phyloP scores from a whole-genome alignment of 345 rosid species.

The Turnera subulata region DNA sequence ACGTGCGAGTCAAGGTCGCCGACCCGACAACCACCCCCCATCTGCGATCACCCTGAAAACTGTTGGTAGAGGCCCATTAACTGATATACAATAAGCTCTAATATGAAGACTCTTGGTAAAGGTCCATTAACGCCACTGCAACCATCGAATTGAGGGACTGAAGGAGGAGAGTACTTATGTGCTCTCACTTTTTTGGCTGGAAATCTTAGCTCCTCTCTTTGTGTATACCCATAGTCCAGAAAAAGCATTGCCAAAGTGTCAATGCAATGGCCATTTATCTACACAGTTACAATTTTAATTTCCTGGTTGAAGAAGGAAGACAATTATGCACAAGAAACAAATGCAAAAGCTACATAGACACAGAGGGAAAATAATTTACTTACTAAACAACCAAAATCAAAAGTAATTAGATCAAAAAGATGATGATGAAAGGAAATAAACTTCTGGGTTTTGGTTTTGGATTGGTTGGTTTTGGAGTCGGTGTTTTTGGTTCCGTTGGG shows the following conservation, averaged over 20 bases:
- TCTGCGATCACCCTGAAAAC: too few species aligned
- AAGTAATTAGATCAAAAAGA: neutral
- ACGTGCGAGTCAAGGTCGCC: too few species aligned
- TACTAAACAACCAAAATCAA: too few species aligned
- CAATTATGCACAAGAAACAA: too few species aligned
- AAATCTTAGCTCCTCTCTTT: constrained; percentile 68
- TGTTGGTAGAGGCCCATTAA: too few species aligned
- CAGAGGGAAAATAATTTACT: too few species aligned
- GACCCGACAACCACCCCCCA: too few species aligned
- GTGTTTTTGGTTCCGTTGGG: too few species aligned
- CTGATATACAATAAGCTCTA: constrained; percentile 84
- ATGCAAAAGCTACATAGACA: too few species aligned
- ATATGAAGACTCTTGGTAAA: constrained; percentile 79
- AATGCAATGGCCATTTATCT: constrained; percentile 81
- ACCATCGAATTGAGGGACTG: constrained; percentile 23
- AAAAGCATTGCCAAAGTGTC: constrained; percentile 71
- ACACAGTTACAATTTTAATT: too few species aligned
- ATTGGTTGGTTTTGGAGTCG: too few species aligned
- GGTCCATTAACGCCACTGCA: constrained; percentile 70
- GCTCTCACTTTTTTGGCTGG: constrained; percentile 91
- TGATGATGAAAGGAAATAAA: constrained; percentile 20
- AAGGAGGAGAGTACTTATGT: constrained; percentile 88
- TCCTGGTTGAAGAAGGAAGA: too few species aligned
- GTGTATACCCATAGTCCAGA: constrained; percentile 78
- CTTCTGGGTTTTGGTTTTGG: constrained; percentile 8